Conservation (phyloP, 192 early-diverging fungal species). For the Podila epicladia region DNA sequence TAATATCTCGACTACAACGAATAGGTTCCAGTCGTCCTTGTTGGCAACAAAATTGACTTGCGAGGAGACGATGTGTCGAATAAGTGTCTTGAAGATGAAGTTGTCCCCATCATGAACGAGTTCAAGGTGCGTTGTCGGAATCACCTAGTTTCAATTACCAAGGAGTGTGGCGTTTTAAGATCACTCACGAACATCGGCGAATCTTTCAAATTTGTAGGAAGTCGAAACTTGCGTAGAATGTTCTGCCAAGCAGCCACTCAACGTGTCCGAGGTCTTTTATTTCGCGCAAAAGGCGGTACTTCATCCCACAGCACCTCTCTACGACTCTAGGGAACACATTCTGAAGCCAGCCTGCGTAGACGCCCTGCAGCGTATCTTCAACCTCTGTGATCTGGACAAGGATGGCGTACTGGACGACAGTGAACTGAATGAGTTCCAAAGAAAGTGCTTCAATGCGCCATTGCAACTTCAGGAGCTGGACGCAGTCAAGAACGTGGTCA, state of each 20-base stretch:
- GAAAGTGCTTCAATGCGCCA: constrained; percentile 97
- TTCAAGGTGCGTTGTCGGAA: constrained; percentile 79
- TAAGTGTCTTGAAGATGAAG: constrained; percentile 90
- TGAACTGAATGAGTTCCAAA: constrained; percentile 97
- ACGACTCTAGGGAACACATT: constrained; percentile 93
- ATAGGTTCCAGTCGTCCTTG: constrained; percentile 91
- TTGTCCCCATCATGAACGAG: constrained; percentile 99
- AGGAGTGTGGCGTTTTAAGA: neutral
- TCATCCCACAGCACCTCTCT: constrained; percentile 96
- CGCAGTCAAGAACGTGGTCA: constrained; percentile 95
- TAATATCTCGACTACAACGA: constrained; percentile 1
- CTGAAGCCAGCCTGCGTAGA: constrained; percentile 92
- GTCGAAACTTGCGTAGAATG: constrained; percentile 99
- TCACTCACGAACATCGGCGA: neutral
- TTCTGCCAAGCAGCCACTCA: constrained; percentile 93
- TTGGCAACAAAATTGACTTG: constrained; percentile 93
- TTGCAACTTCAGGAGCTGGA: constrained; percentile 95
- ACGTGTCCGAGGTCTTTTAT: constrained; percentile 99
- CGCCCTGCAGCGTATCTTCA: constrained; percentile 93
- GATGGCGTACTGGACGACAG: constrained; percentile 91
- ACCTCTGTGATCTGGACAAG: constrained; percentile 95
- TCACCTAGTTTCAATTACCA: neutral
- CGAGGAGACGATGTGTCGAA: constrained; percentile 86
- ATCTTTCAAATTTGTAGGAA: constrained; percentile 63
- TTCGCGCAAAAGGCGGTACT: constrained; percentile 99